Conservation (phyloP, 192 early-diverging fungal genomes). For the Umbelopsis isabellina region DNA sequence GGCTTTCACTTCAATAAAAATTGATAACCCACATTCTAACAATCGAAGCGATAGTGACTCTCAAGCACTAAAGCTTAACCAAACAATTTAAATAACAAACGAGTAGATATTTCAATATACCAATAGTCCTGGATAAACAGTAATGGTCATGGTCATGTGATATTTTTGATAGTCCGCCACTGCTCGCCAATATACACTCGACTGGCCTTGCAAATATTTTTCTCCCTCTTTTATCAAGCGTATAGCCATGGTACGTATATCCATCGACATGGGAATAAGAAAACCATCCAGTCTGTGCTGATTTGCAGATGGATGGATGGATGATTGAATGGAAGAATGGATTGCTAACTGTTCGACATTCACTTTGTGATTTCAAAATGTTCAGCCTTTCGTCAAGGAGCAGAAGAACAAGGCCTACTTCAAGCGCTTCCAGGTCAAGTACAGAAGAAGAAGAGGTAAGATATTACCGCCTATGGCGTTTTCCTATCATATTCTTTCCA, state of each 20-base stretch:
- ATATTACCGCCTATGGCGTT: slow-evolving; percentile 16
- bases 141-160: too few relatives aligned
- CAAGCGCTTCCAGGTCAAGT: slow-evolving; percentile 99
- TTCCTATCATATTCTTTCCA: neutral
- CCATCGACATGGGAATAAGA: neutral
- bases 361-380: slow-evolving; percentile 15
- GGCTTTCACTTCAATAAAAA: too few relatives aligned
- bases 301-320: slow-evolving; percentile 27
- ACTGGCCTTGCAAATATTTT: slow-evolving; percentile 1
- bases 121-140: too few relatives aligned
- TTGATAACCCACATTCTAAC: too few relatives aligned
- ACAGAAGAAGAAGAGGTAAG: slow-evolving; percentile 96
- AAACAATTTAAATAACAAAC: too few relatives aligned
- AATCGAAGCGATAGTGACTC: too few relatives aligned
- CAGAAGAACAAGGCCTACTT: slow-evolving; percentile 82
- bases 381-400: slow-evolving; percentile 43
- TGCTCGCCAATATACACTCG: neutral
- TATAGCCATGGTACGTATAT: slow-evolving; percentile 20
- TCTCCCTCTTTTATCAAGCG: slow-evolving; percentile 23
- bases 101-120: too few relatives aligned
- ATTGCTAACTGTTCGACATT: too few relatives aligned
- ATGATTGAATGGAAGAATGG: slow-evolving; percentile 4
- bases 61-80: too few relatives aligned
- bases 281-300: slow-evolving; percentile 21
- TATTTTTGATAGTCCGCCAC: too few relatives aligned